Percentiles rank a stretch among this genome's conserved stretches.
phyloP scores from a whole-genome alignment of 1,284 basidiomycete genomes.

The Cryptococcus depauperatus region DNA sequence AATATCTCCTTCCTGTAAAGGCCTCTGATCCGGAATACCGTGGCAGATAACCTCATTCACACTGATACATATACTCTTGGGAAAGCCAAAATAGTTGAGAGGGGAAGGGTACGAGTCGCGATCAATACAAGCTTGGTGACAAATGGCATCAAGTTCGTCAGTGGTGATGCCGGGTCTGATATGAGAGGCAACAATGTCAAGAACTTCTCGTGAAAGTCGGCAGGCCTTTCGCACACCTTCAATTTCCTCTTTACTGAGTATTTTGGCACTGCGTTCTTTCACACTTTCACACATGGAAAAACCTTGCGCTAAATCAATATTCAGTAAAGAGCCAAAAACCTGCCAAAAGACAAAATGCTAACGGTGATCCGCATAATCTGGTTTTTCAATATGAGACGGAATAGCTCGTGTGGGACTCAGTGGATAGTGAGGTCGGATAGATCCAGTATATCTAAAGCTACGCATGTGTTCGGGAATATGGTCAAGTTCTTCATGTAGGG shows the following conservation, averaged over 20 bases:
- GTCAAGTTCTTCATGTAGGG: too few relatives aligned
- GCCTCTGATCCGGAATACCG: slow-evolving; percentile 84
- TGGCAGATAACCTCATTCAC: slow-evolving; percentile 97
- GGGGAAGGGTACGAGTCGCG: slow-evolving; percentile 90
- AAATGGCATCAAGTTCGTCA: slow-evolving; percentile 87
- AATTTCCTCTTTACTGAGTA: slow-evolving; percentile 42
- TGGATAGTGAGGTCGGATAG: slow-evolving; percentile 44
- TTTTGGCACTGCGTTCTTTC: slow-evolving; percentile 33
- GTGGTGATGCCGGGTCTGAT: slow-evolving; percentile 88
- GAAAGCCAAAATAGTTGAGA: slow-evolving; percentile 84
- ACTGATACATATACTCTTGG: slow-evolving; percentile 93
- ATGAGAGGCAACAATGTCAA: slow-evolving; percentile 79
- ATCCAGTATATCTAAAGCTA: slow-evolving; percentile 42
- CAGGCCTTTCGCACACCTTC: slow-evolving; percentile 45
- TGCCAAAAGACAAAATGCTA: slow-evolving; percentile 13
- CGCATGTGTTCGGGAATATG: slow-evolving; percentile 41
- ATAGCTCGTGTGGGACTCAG: slow-evolving; percentile 37
- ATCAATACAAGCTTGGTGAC: slow-evolving; percentile 89
- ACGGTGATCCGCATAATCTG: slow-evolving; percentile 47
- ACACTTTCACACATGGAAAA: slow-evolving; percentile 33
- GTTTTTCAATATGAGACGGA: slow-evolving; percentile 39
- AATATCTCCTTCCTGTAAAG: slow-evolving; percentile 76
- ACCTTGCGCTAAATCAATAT: slow-evolving; percentile 35
- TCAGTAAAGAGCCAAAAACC: not conserved
- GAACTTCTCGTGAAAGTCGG: slow-evolving; percentile 74